Evolutionary conservation across 345 rosid species (phyloP).

Genomic region (Pistacia integerrima): DNA sequence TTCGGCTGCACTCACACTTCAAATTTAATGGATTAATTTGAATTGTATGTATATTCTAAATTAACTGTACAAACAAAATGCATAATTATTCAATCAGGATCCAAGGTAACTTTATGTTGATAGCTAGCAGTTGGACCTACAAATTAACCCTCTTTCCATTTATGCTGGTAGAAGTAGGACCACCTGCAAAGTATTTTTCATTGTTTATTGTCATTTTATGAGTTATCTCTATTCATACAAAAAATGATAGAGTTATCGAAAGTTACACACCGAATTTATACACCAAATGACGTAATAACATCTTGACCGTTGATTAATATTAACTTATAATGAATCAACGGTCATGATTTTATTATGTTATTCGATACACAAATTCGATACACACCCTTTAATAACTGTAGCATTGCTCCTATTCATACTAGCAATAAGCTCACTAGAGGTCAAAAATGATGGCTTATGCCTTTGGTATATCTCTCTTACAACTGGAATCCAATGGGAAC

Average conservation of each 20-base stretch:
- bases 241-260: too few relatives aligned
- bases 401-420: not conserved
- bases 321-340: too few relatives aligned
- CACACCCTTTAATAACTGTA: too few relatives aligned
- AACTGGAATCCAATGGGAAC: constrained; percentile 12
- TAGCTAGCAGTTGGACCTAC: not conserved
- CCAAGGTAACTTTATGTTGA: not conserved
- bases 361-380: too few relatives aligned
- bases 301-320: too few relatives aligned
- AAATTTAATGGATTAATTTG: not conserved
- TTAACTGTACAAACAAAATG: not conserved
- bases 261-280: too few relatives aligned
- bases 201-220: not conserved
- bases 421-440: not conserved
- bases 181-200: not conserved
- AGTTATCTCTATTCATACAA: not conserved
- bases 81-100: not conserved
- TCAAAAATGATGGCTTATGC: too few relatives aligned
- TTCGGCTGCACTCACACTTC: too few relatives aligned
- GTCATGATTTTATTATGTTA: too few relatives aligned
- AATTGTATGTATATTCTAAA: constrained; percentile 11
- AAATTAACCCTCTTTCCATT: not conserved
- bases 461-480: too few relatives aligned
- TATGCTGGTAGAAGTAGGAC: not conserved
- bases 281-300: too few relatives aligned